Conservation (phyloP, 805 yeast genomes). For the Ogataea corticis region DNA sequence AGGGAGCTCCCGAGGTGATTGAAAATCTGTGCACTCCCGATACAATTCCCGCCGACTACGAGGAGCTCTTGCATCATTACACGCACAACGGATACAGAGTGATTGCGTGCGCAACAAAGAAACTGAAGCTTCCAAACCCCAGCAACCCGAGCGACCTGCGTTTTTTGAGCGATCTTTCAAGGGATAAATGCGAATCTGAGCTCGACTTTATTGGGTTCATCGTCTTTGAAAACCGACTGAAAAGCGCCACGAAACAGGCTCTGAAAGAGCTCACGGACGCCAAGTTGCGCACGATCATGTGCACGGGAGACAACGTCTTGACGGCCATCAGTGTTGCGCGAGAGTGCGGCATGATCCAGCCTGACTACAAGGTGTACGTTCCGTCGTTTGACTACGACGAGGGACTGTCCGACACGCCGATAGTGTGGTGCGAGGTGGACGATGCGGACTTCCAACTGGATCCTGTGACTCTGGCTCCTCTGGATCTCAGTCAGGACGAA, state of each 20-base stretch:
- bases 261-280: conserved; percentile 64
- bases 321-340: conserved; percentile 93
- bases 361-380: conserved; percentile 51
- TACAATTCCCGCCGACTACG: conserved; percentile 73
- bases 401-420: conserved; percentile 24
- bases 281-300: conserved; percentile 82
- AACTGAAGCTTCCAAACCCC: conserved; percentile 26
- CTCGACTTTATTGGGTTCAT: conserved; percentile 84
- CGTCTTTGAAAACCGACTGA: conserved; percentile 88
- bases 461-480: conserved; percentile 57
- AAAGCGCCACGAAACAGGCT: conserved; percentile 63
- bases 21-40: conserved; percentile 69
- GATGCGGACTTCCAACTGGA: conserved; percentile 60
- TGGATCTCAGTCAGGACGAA: conserved; percentile 31
- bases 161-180: conserved; percentile 48
- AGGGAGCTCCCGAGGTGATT: conserved; percentile 98
- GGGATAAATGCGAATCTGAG: conserved; percentile 70
- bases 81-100: conserved; percentile 95
- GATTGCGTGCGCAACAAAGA: conserved; percentile 82
- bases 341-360: conserved; percentile 69
- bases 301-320: conserved; percentile 94
- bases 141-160: conserved; percentile 40
- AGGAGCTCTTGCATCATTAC: conserved; percentile 72
- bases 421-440: conserved; percentile 70
- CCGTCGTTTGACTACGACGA: conserved; percentile 52